Evolutionary conservation across 1,284 basidiomycete genomes (phyloP).

Genomic region (Mycosarcoma mackinlayi): DNA sequence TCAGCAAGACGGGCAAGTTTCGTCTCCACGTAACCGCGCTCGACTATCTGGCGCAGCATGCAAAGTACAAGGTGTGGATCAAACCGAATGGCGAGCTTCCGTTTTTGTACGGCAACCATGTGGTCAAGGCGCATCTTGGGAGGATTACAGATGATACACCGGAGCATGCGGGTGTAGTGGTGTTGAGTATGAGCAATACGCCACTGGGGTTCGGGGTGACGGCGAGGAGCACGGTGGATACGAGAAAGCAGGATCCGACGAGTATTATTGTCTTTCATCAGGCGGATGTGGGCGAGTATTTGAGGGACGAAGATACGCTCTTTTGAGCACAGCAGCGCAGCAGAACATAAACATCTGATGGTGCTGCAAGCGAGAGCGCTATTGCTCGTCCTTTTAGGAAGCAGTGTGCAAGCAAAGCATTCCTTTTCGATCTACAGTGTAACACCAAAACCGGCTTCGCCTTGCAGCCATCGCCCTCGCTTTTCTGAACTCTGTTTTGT

Average conservation of each 20-base stretch:
- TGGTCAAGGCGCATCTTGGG: slow-evolving; percentile 98
- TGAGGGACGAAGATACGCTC: slow-evolving; percentile 65
- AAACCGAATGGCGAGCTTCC: slow-evolving; percentile 99
- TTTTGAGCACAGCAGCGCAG: no score
- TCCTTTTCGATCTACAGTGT: no score
- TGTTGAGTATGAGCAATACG: slow-evolving; percentile 93
- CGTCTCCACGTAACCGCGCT: slow-evolving; percentile 93
- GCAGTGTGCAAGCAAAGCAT: no score
- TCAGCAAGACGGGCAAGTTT: slow-evolving; percentile 97
- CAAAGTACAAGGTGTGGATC: slow-evolving; percentile 99
- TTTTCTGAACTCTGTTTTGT: slow-evolving; percentile 6
- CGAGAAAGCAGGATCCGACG: slow-evolving; percentile 96
- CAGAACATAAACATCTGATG: no score
- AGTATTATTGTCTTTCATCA: slow-evolving; percentile 99
- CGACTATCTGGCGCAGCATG: slow-evolving; percentile 94
- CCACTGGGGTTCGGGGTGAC: slow-evolving; percentile 92
- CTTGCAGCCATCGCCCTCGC: no score
- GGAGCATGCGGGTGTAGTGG: slow-evolving; percentile 97
- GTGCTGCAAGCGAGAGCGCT: no score
- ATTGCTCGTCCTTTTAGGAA: no score
- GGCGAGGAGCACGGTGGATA: slow-evolving; percentile 92
- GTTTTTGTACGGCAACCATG: slow-evolving; percentile 98
- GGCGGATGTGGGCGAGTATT: slow-evolving; percentile 72
- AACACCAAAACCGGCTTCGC: no score
- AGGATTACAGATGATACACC: slow-evolving; percentile 98